Evolutionary conservation across 176 grass and related monocot species (phyloP).

Genomic region (Ampelocalamus luodianensis): DNA sequence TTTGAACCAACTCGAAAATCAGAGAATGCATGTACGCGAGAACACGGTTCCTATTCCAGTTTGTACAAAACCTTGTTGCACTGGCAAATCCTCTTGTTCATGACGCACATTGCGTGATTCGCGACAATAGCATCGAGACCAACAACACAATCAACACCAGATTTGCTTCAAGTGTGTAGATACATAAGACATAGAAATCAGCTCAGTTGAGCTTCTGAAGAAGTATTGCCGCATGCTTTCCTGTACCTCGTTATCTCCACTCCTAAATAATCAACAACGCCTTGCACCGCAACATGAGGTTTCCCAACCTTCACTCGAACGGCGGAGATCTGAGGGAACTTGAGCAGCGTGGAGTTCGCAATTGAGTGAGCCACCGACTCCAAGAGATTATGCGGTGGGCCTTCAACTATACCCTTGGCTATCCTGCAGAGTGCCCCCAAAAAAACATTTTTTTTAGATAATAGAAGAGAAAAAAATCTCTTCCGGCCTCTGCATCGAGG

Average conservation of each 20-base stretch:
- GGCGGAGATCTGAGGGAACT: constrained; percentile 72
- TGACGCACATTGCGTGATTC: neutral
- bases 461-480: too few relatives aligned
- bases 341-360: constrained; percentile 59
- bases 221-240: constrained; percentile 29
- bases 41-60: neutral
- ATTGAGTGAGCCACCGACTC: constrained; percentile 88
- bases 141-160: neutral
- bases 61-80: neutral
- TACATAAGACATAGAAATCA: neutral
- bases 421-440: constrained; percentile 47
- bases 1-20: neutral
- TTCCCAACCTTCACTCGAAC: constrained; percentile 83
- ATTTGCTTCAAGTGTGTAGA: neutral
- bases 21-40: neutral
- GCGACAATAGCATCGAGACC: neutral
- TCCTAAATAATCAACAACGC: constrained; percentile 69
- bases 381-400: constrained; percentile 67
- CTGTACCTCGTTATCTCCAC: constrained; percentile 75
- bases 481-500: too few relatives aligned
- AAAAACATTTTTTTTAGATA: too few relatives aligned
- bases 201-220: neutral
- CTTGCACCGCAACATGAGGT: constrained; percentile 74
- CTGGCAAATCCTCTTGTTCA: neutral
- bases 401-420: constrained; percentile 67